Evolutionary conservation across 106 monocot genomes (phyloP).

Genomic region (Phalaenopsis equestris): DNA sequence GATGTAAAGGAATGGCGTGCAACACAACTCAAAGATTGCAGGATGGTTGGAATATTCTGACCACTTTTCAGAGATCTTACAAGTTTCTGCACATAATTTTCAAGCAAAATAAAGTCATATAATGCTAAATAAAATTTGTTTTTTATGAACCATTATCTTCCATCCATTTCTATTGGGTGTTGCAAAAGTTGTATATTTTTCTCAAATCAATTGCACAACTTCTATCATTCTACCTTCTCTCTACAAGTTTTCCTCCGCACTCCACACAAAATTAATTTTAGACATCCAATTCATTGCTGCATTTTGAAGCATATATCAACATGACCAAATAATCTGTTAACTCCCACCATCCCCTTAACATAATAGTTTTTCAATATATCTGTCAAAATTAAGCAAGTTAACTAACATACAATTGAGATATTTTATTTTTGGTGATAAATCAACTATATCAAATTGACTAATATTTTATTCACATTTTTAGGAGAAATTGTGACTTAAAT

Average conservation of each 20-base stretch:
- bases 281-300: not conserved
- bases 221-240: not conserved
- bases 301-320: not conserved
- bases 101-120: not conserved
- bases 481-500: no score
- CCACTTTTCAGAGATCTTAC: slow-evolving; percentile 33
- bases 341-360: not conserved
- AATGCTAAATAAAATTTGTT: no score
- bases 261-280: not conserved
- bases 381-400: no score
- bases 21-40: slow-evolving; percentile 72
- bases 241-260: not conserved
- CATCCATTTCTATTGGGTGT: not conserved
- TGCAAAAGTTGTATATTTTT: not conserved
- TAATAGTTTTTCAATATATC: no score
- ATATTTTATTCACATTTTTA: no score
- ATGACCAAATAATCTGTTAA: not conserved
- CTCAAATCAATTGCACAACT: no score
- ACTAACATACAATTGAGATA: no score
- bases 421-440: no score
- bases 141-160: not conserved
- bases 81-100: slow-evolving; percentile 55
- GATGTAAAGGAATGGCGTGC: slow-evolving; percentile 30
- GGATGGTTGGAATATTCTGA: slow-evolving; percentile 45
- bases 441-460: no score